Evolutionary conservation across 2,329 filamentous ascomycete species (phyloP), one percentile per base, ranked within the genome.

Genomic region (Proliferodiscus dingleyae): DNA sequence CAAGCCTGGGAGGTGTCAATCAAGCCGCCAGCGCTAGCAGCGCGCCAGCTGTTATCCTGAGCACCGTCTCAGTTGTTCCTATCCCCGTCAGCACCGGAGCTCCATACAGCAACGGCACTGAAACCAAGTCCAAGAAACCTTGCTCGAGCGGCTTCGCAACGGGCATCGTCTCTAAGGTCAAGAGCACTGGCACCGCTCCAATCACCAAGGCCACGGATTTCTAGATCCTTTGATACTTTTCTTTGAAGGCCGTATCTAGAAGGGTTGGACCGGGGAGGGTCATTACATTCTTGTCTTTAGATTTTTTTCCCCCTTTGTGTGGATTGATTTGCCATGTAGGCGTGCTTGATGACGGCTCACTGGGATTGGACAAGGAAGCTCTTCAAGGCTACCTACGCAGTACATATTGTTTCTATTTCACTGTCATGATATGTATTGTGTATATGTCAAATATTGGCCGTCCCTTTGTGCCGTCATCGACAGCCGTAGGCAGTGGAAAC

Each of bases 41-140:
- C n/a, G 41, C 47, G 8, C 42, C n/a, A 11, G 28, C 26, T 29
- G 26, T 54, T 24, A 30, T 55, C 44, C 4, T 55, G 21, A 56
- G 48, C 47, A 60, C 58, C 28, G 55, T 53, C 1, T 56, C 54
- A 24, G 56, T 62, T 15, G 21, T 61, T 39, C 58, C 60, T 19
- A n/a, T 59, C 19, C 37, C 53, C 41, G 48, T 48, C 24, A 23
- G 13, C 10, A 46, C 56, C 28, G 44, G 29, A 15, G 52, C 48
- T 7, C 50, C 57, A 47, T 58, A 57, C 40, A 52, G 50, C 22
- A 63, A 62, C 37, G 54, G 53, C 8, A 57, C 54, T 16, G 49
- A 47, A 9, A 57, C 52, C 19, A 50, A 44, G 16, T 51, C 50
- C 32, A 58, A 57, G 50, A 51, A 48, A 42, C 54, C 50, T 37